Conservation (phyloP, 2,329 filamentous ascomycete genomes). For the Amphichorda felina region DNA sequence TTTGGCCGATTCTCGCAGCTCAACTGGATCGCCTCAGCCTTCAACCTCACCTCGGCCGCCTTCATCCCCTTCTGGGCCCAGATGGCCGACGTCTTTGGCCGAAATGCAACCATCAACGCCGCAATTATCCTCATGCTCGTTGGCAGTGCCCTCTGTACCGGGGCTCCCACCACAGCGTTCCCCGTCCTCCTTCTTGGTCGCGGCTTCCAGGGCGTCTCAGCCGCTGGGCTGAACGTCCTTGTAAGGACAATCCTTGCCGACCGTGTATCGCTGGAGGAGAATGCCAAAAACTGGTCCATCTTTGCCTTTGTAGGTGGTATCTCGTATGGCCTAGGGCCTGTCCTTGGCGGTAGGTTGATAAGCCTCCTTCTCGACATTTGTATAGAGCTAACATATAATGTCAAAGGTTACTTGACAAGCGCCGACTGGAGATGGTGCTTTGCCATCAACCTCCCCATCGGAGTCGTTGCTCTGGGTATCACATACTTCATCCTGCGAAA, state of each 20-base stretch:
- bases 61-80: conserved; percentile 58
- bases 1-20: conserved; percentile 48
- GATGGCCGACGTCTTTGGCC: conserved; percentile 52
- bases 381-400: background rate
- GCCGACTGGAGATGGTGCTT: conserved; percentile 57
- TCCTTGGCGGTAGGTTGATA: conserved; percentile 39
- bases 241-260: conserved; percentile 54
- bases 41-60: conserved; percentile 54
- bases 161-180: conserved; percentile 39
- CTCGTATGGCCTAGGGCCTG: conserved; percentile 48
- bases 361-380: background rate
- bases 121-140: conserved; percentile 44
- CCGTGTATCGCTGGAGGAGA: conserved; percentile 48
- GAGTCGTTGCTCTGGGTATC: conserved; percentile 35
- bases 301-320: conserved; percentile 49
- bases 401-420: conserved; percentile 35
- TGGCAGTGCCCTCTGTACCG: conserved; percentile 50
- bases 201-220: conserved; percentile 49
- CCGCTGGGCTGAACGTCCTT: conserved; percentile 48
- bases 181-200: conserved; percentile 50
- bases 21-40: conserved; percentile 60
- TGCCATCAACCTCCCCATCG: conserved; percentile 48
- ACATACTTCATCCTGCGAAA: conserved; percentile 45
- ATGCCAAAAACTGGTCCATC: conserved; percentile 48
- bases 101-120: conserved; percentile 44